phyloP scores from a whole-genome alignment of 2,329 filamentous ascomycete species.

The Aureobasidium sp. region DNA sequence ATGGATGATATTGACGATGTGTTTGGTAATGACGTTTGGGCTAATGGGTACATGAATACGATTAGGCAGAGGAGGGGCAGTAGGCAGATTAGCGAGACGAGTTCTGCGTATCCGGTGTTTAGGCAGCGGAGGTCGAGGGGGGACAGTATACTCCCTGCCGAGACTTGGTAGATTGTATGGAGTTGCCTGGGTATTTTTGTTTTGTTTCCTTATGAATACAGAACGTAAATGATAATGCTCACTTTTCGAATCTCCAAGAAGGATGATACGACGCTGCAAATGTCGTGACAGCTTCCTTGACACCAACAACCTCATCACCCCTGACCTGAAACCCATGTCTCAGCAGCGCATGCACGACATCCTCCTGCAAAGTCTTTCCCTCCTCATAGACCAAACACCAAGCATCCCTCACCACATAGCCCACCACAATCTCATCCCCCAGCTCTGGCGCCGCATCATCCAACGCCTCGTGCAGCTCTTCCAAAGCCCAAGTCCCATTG shows the following conservation, averaged over 20 bases:
- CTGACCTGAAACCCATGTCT: constrained; percentile 4
- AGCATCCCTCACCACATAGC: constrained; percentile 4
- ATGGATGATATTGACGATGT: constrained; percentile 45
- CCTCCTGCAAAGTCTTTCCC: constrained; percentile 6
- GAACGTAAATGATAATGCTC: not conserved
- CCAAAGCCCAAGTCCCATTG: constrained; percentile 12
- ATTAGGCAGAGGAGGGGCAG: constrained; percentile 10
- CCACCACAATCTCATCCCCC: constrained; percentile 13
- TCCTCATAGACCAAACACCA: constrained; percentile 15
- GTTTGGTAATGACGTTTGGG: constrained; percentile 37
- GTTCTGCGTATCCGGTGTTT: constrained; percentile 13
- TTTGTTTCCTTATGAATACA: not conserved
- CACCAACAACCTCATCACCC: not conserved
- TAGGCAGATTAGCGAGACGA: constrained; percentile 12
- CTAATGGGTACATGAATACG: constrained; percentile 26
- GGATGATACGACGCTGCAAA: not conserved
- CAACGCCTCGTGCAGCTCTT: constrained; percentile 13
- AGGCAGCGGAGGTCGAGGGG: constrained; percentile 8
- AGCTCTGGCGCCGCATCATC: constrained; percentile 5
- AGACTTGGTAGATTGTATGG: not conserved
- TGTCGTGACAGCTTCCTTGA: not conserved
- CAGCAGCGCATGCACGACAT: constrained; percentile 1
- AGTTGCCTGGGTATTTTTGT: not conserved
- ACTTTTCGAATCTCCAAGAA: not conserved
- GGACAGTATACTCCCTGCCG: constrained; percentile 5